Evolutionary conservation across 129 eudicot genomes (phyloP).

Genomic region (Cynara cardunculus): DNA sequence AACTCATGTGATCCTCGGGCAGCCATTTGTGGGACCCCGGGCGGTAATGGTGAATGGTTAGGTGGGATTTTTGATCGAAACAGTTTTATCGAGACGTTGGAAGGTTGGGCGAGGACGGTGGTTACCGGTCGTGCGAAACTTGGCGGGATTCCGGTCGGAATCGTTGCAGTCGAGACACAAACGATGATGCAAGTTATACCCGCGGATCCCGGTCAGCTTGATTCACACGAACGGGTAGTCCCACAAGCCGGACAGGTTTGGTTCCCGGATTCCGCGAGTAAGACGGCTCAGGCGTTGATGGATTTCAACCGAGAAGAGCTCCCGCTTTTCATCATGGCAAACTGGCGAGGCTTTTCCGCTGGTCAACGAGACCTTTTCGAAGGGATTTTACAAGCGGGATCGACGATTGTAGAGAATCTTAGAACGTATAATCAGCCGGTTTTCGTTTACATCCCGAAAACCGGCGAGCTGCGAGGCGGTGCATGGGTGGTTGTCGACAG

Average conservation of each 20-base stretch:
- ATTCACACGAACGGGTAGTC: conserved; percentile 91
- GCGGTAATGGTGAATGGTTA: conserved; percentile 61
- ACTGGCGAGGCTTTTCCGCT: conserved; percentile 98
- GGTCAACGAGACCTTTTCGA: conserved; percentile 98
- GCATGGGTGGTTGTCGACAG: conserved; percentile 99
- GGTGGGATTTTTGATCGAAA: conserved; percentile 88
- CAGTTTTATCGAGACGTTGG: conserved; percentile 93
- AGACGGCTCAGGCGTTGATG: conserved; percentile 95
- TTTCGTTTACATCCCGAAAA: conserved; percentile 88
- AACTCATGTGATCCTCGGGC: conserved; percentile 94
- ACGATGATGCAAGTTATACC: conserved; percentile 97
- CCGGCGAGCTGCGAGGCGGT: conserved; percentile 97
- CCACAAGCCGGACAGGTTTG: conserved; percentile 99
- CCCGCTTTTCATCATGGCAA: conserved; percentile 91
- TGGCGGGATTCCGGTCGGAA: conserved; percentile 94
- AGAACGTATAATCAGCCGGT: conserved; percentile 90
- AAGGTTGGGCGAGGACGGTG: conserved; percentile 98
- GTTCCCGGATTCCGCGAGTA: conserved; percentile 96
- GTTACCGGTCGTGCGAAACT: conserved; percentile 98
- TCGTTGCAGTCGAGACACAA: conserved; percentile 93
- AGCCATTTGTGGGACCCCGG: conserved; percentile 70
- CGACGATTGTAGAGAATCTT: conserved; percentile 91
- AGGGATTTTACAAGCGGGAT: conserved; percentile 97
- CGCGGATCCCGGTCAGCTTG: conserved; percentile 98
- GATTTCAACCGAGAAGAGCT: conserved; percentile 95